Evolutionary conservation across 1,284 basidiomycete species (phyloP), one percentile per base, ranked within the genome.

Genomic region (Rhodotorula sp.): DNA sequence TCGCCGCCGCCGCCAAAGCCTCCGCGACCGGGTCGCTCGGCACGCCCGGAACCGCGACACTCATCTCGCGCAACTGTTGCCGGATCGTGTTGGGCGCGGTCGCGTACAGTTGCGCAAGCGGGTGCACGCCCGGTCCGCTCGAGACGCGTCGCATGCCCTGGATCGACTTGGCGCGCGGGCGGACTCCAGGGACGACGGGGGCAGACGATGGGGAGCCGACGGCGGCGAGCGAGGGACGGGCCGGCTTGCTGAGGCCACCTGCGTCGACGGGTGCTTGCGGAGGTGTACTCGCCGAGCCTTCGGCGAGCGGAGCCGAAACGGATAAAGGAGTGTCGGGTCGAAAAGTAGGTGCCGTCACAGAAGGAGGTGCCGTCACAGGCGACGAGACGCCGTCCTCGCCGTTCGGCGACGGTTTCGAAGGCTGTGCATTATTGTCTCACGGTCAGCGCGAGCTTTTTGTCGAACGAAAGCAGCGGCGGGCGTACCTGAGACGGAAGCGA

Each of bases 101-200:
- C 10, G 66, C 63, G 59, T 62, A 71, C 20, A 68, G 14, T 10
- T 56, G 51, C 21, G 70, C 70, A 48, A 71, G 70, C 3, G 70
- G 70, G 29, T 71, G 70, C 20, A 71, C 63, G 54, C 23, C 46
- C 4, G 54, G 31, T 10, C 60, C 62, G 14, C 58, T 52, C 6
- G 64, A 56, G 23, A 61, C 61, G 5, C 69, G 69, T 10, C 51
- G 52, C 61, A 63, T 65, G 8, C 56, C 46, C 6, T 43, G 29
- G 5, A n/a, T n/a, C 23, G 67, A 61, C n/a, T 54, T 47, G 15
- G 67, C 34, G 7, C 62, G 56, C 8, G 51, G 61, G 15, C 67
- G 56, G 15, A 18, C 39, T 12, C n/a, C 16, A 0, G 67, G 67
- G 2, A 68, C 57, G 2, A 46, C 67, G 2, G 67, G 67, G 0